A percentile compares a stretch with the other conserved stretches of the same genome.
Conservation (phyloP, 2,329 filamentous ascomycete genomes). For the Podosphaera aphanis region DNA sequence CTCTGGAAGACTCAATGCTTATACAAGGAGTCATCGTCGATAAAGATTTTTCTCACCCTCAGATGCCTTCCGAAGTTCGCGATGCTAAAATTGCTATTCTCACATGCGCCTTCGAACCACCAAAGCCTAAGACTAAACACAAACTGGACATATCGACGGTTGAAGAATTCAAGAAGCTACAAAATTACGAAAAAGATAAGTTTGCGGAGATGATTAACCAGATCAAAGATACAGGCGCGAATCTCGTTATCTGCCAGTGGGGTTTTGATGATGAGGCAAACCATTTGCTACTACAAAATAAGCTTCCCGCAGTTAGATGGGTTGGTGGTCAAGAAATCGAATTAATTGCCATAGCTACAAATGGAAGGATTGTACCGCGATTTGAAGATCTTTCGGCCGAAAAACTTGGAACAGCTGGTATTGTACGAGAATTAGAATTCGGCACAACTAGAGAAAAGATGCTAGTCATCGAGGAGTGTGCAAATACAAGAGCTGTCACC, state of each 20-base stretch:
- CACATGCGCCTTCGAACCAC: slow-evolving; percentile 93
- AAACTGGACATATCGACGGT: slow-evolving; percentile 94
- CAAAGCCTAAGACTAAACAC: slow-evolving; percentile 99
- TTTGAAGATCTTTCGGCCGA: slow-evolving; percentile 83
- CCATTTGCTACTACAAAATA: slow-evolving; percentile 85
- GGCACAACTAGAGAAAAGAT: slow-evolving; percentile 98
- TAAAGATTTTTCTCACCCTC: slow-evolving; percentile 98
- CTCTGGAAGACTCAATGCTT: slow-evolving; percentile 77
- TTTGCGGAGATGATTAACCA: slow-evolving; percentile 97
- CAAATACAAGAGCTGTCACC: slow-evolving; percentile 89
- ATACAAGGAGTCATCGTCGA: slow-evolving; percentile 97
- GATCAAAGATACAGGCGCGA: slow-evolving; percentile 92
- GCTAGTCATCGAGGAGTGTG: slow-evolving; percentile 97
- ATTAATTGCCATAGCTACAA: slow-evolving; percentile 93
- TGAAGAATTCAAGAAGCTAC: slow-evolving; percentile 94
- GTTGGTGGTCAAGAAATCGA: slow-evolving; percentile 96
- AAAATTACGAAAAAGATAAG: slow-evolving; percentile 86
- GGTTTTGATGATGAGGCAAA: slow-evolving; percentile 98
- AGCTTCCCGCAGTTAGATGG: slow-evolving; percentile 89
- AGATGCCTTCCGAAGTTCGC: slow-evolving; percentile 88
- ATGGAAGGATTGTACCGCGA: slow-evolving; percentile 86
- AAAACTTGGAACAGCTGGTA: slow-evolving; percentile 74
- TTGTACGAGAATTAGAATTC: slow-evolving; percentile 87
- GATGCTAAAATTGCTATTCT: slow-evolving; percentile 96
- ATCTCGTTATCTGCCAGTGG: slow-evolving; percentile 97